Conservation (phyloP, 2,329 filamentous ascomycete genomes). For the Nothopassalora personata region DNA sequence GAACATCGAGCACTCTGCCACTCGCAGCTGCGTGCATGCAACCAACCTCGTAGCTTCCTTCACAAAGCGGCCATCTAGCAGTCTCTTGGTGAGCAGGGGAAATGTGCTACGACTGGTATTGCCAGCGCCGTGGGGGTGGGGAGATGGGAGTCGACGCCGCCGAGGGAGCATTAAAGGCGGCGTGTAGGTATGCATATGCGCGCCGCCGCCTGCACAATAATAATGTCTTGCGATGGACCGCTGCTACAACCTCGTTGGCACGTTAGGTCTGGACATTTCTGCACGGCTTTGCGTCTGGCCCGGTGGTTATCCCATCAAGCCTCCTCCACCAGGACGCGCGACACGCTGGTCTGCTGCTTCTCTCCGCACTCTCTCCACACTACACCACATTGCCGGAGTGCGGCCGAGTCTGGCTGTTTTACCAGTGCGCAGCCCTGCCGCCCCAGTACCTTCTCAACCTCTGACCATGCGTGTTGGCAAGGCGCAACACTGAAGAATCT, state of each 20-base stretch:
- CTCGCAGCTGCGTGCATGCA: not conserved
- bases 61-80: not conserved
- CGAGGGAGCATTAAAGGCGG: not conserved
- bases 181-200: not conserved
- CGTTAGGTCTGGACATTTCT: too few species aligned
- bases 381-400: not conserved
- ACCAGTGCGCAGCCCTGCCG: not conserved
- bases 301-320: too few species aligned
- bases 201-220: not conserved
- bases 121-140: too few species aligned
- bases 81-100: not conserved
- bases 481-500: not conserved
- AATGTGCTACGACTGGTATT: not conserved
- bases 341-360: not conserved
- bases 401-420: not conserved
- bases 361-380: not conserved
- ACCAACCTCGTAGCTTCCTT: not conserved
- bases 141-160: too few species aligned
- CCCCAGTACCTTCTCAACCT: not conserved
- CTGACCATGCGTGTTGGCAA: not conserved
- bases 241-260: too few species aligned
- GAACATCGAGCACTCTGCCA: not conserved
- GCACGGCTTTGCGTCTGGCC: too few species aligned
- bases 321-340: too few species aligned
- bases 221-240: not conserved